Percentiles rank a stretch among this genome's conserved stretches.
phyloP scores from a whole-genome alignment of 2,329 filamentous ascomycete genomes.

The Alternaria conjuncta region DNA sequence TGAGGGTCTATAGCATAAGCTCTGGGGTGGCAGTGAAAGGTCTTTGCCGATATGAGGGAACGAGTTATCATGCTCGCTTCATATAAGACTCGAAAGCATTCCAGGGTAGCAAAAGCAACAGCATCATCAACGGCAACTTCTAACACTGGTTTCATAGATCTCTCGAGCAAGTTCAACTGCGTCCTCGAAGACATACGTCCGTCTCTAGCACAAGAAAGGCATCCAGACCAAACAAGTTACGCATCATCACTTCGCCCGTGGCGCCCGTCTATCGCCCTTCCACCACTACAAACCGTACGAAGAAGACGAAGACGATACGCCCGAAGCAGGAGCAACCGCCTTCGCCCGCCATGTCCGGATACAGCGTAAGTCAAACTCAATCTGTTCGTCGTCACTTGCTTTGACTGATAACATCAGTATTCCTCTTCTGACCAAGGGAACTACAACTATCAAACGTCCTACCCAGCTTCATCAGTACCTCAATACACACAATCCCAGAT shows the following conservation, averaged over 20 bases:
- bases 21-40: slow-evolving; percentile 24
- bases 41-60: slow-evolving; percentile 2
- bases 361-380: slow-evolving; percentile 21
- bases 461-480: slow-evolving; percentile 22
- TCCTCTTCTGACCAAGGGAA: slow-evolving; percentile 24
- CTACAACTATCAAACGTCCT: slow-evolving; percentile 24
- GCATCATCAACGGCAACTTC: background rate
- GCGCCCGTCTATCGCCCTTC: slow-evolving; percentile 22
- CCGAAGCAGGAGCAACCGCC: slow-evolving; percentile 24
- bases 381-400: background rate
- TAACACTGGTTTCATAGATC: slow-evolving; percentile 11
- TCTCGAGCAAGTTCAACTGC: slow-evolving; percentile 10
- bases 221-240: slow-evolving; percentile 14
- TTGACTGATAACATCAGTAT: slow-evolving; percentile 21
- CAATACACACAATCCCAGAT: slow-evolving; percentile 44
- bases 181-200: background rate
- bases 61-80: background rate
- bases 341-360: slow-evolving; percentile 35
- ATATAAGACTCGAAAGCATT: slow-evolving; percentile 15
- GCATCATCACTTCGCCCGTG: slow-evolving; percentile 14
- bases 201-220: slow-evolving; percentile 2
- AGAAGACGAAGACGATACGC: slow-evolving; percentile 14
- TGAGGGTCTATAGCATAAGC: slow-evolving; percentile 11
- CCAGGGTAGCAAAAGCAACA: slow-evolving; percentile 1
- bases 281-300: slow-evolving; percentile 11